phyloP scores from a whole-genome alignment of 2,329 filamentous ascomycete genomes.

The Phoma sp. region DNA sequence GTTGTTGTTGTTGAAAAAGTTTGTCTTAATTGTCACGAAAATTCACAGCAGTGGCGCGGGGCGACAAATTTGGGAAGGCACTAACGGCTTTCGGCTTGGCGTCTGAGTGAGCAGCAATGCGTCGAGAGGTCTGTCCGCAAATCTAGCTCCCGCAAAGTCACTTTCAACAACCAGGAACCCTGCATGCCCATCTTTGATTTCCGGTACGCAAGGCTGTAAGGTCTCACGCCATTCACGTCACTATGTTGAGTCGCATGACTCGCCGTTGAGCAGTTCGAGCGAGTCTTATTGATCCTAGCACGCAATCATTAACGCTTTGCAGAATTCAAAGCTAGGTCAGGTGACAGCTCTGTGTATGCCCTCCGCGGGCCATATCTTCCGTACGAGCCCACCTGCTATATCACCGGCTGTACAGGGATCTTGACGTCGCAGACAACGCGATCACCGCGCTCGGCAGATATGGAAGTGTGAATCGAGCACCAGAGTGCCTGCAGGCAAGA shows the following conservation, averaged over 20 bases:
- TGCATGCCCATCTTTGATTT: not conserved
- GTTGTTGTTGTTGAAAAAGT: constrained; percentile 2
- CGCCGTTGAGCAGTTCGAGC: not conserved
- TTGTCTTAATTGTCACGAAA: constrained; percentile 12
- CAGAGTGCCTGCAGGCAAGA: not conserved
- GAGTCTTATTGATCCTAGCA: not conserved
- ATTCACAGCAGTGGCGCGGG: constrained; percentile 30
- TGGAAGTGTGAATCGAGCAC: not conserved
- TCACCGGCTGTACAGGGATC: not conserved
- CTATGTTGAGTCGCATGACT: constrained; percentile 5
- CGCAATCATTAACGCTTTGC: not conserved
- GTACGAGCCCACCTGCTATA: not conserved
- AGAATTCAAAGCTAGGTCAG: not conserved
- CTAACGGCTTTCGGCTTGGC: constrained; percentile 13
- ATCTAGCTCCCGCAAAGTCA: constrained; percentile 13
- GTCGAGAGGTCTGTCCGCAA: constrained; percentile 2
- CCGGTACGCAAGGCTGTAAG: not conserved
- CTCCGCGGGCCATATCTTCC: not conserved
- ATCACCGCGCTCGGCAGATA: constrained; percentile 4
- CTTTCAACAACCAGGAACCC: constrained; percentile 14
- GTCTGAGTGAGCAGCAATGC: constrained; percentile 3
- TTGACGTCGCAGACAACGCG: not conserved
- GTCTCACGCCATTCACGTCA: not conserved
- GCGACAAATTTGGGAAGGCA: constrained; percentile 6
- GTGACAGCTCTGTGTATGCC: not conserved